These are phyloP conservation scores for Sophora flavescens DNA, from an alignment of 306 rosid species.

Conservation along the genomic window DNA sequence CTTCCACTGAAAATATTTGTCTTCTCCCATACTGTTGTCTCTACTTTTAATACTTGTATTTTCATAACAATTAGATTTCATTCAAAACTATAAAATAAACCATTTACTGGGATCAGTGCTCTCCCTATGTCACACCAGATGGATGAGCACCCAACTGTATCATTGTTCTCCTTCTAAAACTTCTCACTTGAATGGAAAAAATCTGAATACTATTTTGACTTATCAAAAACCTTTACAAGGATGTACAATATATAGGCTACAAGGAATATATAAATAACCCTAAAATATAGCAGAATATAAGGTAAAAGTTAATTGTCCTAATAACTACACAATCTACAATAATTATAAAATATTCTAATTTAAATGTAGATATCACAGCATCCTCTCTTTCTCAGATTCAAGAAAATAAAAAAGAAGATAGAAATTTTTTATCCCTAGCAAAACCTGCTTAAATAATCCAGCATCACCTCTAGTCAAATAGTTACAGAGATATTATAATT, in stretches of 20 bases:
- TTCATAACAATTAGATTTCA: background rate
- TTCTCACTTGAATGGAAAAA: no score
- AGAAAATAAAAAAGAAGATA: background rate
- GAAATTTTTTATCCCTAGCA: background rate
- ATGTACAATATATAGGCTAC: background rate
- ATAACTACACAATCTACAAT: background rate
- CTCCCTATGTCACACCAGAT: constrained; percentile 18
- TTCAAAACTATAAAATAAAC: no score
- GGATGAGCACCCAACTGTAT: constrained; percentile 14
- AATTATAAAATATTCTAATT: background rate
- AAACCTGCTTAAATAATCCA: constrained; percentile 32
- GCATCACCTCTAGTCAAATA: background rate
- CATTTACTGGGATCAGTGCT: background rate
- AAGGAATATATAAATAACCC: background rate
- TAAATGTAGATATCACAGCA: background rate
- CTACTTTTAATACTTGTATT: background rate
- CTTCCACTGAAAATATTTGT: constrained; percentile 13
- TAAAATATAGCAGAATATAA: background rate
- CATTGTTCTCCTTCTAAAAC: constrained; percentile 1
- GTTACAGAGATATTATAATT: constrained; percentile 1
- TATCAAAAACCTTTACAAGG: background rate
- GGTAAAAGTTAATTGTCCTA: background rate
- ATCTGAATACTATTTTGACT: background rate
- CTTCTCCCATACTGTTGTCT: constrained; percentile 19
- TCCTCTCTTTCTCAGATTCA: constrained; percentile 2